Base-by-base conservation (phyloP, 2,329 filamentous ascomycete species). In the Pyricularia grisea region DNA sequence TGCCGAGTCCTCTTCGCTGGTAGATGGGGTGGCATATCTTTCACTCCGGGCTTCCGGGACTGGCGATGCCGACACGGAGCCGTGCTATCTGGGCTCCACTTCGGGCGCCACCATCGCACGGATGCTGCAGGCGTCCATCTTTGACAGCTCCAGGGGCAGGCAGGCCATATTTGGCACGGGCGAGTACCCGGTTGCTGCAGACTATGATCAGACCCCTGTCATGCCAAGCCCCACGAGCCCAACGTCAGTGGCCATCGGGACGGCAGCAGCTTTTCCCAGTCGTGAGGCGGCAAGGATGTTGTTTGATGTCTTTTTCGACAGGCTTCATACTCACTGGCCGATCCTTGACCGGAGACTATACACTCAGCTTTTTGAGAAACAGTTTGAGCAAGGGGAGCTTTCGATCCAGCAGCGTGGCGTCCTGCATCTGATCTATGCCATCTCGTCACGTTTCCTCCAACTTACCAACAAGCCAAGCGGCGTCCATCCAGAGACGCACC, bases 401-500 rank as follows among this genome's bases (percentile, higher is more conserved):
- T 68, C 73, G 11, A 71, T 74, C 42, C 68, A 72, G 6, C 70
- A 75, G 50, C 65, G 72, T n/a, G 74, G 74, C 64, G 74, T 74
- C 14, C 66, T 75, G 67, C 74, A 75, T 65, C 61, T 75, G 17
- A 71, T 75, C 4, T 74, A 74, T 31, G 74, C 74, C 63, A 75
- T 74, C 50, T 72, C 74, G 2, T 72, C 74, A 4, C 70, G 73
- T 6, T 75, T 75, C 55, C 28, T 75, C 25, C 74, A 75, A 33
- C 68, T 75, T 12, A 75, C 70, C 33, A 73, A 71, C 61, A 73
- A 72, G 67, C 65, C 70, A 1, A 74, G 74, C 36, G 71, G 70
- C 1, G 74, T 77, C 11, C 73, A 74, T 14, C 73, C 75, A 0
- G 74, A 77, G 61, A 61, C 28, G 11, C 77, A 78, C 36, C 73